Evolutionary conservation across 2,329 filamentous ascomycete genomes (phyloP), one percentile per base, ranked within the genome.

Genomic region (Pestalotiopsis fici): DNA sequence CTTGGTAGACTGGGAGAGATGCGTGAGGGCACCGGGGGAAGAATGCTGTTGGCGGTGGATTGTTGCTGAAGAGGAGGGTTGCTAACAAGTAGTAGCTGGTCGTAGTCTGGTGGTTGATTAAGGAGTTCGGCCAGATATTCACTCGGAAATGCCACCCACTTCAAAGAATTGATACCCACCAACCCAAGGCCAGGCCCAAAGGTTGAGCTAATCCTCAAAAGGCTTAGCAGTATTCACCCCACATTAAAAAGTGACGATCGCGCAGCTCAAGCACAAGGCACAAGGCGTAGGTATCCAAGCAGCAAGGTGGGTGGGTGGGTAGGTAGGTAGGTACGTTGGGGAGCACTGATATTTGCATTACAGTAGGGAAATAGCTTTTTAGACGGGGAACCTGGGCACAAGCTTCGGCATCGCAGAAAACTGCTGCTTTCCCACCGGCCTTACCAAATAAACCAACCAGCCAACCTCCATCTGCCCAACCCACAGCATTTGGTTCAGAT

Each of bases 121-220:
- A 74, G 74, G 74, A 76, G 74, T 76, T 76, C 73, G 75, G 76
- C 75, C 75, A 78, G 72, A 78, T 77, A 76, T 77, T 72, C 71
- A 70, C 68, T 72, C 64, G 62, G 55, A 57, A 28, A 59, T 57
- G 63, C 63, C 50, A 65, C 50, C 28, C 39, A 35, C 43, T 59
- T 43, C 63, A 61, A 65, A 57, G 63, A 57, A 59, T 57, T 57
- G 31, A 23, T 39, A 43, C 27, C 63, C 50, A 39, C 63, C 62
- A 55, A 50, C 35, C 25, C 39, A 18, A 55, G 18, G 35, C 55
- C n/a, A 31, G 18, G 57, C 57, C 57, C 57, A 60, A 60, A 23
- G 28, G 27, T 11, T 12, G n/a, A 18, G 37, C 59, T 62, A 62
- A 35, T 11, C 35, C 59, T 12, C 39, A 21, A 62, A 6, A 28